Evolutionary conservation across 1,139 yeast genomes (phyloP), one percentile per base, ranked within the genome.

Genomic region (Yamadazyma membranifaciens): DNA sequence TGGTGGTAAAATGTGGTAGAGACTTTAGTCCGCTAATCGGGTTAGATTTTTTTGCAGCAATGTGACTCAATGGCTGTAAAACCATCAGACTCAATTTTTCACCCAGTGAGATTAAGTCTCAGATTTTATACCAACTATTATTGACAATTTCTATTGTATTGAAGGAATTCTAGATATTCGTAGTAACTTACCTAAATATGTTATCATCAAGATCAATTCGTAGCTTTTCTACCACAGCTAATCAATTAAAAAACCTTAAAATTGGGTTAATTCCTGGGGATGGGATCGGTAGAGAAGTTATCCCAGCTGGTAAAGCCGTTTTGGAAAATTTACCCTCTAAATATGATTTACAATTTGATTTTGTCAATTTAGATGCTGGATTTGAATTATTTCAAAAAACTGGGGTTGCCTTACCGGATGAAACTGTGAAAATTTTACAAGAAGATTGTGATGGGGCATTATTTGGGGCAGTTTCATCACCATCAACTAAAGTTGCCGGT

Each of bases 381-480:
- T 92, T 83, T 63, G 97, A 91, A 65, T 80, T 85, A 54, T 92
- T 92, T 75, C 84, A 88, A 63, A 77, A 83, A 59, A 88, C 96
- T 17, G 99, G 98, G 41, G 83, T 85, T 43, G 98, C 98, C 33
- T 78, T 92, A 50, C 98, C 99, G 20, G 95, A 89, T 38, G 85
- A 80, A 58, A 92, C 98, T 25, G 94, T 94, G 30, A 80, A 81
- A 32, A 70, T 79, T n/a, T 80, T 92, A 62, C 76, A 83, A 60
- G 70, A 73, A 34, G 83, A 86, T 53, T 92, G 98, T 67, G 96
- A 92, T 56, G 98, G 97, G 70, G 98, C 98, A 11, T 75, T 92
- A 46, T 92, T 92, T 56, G 98, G 98, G 52, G 96, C 98, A 39
- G 98, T 92, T 41, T 84, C 95, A 38, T 89, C 98, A 16, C 98